Percentiles rank a stretch among this genome's conserved stretches.
phyloP scores from a whole-genome alignment of 2,329 filamentous ascomycete genomes.

The Whalleya microplaca region DNA sequence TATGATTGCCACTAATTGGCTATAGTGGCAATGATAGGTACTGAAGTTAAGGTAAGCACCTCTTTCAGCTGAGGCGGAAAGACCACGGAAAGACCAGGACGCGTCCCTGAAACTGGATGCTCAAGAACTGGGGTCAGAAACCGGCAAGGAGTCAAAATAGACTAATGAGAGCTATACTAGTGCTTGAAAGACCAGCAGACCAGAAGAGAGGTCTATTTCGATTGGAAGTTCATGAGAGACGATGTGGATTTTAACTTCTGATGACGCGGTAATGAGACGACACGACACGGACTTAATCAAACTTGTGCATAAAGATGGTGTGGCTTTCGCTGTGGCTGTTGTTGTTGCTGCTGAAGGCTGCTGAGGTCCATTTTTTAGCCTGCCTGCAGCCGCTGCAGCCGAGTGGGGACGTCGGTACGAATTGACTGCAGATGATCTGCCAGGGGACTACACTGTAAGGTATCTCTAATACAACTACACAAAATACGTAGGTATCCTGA shows the following conservation, averaged over 20 bases:
- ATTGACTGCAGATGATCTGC: neutral
- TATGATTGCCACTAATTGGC: neutral
- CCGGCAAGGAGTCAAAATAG: neutral
- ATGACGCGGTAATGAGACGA: constrained; percentile 24
- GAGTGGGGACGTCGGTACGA: too few species aligned
- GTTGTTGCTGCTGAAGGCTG: neutral
- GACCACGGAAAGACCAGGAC: neutral
- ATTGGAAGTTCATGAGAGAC: neutral
- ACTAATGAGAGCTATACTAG: neutral
- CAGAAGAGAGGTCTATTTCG: neutral
- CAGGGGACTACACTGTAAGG: too few species aligned
- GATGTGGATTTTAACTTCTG: constrained; percentile 17
- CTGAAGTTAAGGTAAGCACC: too few species aligned
- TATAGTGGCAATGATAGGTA: too few species aligned
- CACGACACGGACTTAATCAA: constrained; percentile 17
- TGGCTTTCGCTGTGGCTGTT: constrained; percentile 9
- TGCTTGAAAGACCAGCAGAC: neutral
- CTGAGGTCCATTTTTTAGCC: too few species aligned
- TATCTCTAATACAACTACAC: too few species aligned
- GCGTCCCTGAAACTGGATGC: neutral
- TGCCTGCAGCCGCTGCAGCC: neutral
- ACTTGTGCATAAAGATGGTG: neutral
- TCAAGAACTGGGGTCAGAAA: neutral
- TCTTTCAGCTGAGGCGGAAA: neutral
- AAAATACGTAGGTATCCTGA: too few species aligned